Base-by-base conservation (phyloP, 352 stramenopile species). In the Heterotrichella gracilis region DNA sequence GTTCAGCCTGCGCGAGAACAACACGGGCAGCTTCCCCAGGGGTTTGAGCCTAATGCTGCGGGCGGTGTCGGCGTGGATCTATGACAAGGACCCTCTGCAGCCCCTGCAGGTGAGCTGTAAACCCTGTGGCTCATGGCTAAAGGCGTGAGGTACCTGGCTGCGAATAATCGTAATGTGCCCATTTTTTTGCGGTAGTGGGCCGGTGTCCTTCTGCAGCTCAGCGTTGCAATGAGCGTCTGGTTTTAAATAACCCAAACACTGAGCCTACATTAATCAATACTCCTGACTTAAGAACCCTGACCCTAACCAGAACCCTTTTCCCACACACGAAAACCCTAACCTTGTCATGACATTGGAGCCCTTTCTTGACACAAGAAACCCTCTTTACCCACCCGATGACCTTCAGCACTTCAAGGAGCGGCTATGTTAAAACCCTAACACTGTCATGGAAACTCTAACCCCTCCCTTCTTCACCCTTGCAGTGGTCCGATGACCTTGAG, bases 181-280 rank as follows among this genome's bases (percentile, higher is more conserved):
- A 64, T 63, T 69, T 53, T 69, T 17, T 69, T 69, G 9, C 20
- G 40, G 22, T 19, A 25, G 69, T 21, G 2, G 70, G 25, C 3
- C 69, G 3, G 53, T 71, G 53, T 71, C 66, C 69, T 25, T 72
- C 2, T 22, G 69, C 53, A n/a, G n/a, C n/a, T n/a, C n/a, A n/a
- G n/a, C n/a, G n/a, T n/a, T n/a, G n/a, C n/a, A n/a, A n/a, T n/a
- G n/a, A n/a, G n/a, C n/a, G n/a, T n/a, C n/a, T n/a, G n/a, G n/a
- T n/a, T n/a, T n/a, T n/a, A n/a, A n/a, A n/a, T n/a, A n/a, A n/a
- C n/a, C n/a, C n/a, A n/a, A n/a, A n/a, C n/a, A n/a, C n/a, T n/a
- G n/a, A n/a, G n/a, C n/a, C n/a, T n/a, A n/a, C n/a, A n/a, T n/a
- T n/a, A n/a, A n/a, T n/a, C n/a, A n/a, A n/a, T n/a, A n/a, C n/a